A percentile compares a stretch with the other conserved stretches of the same genome.
phyloP scores from a whole-genome alignment of 305 asterid species.

The Fraxinus floribunda region DNA sequence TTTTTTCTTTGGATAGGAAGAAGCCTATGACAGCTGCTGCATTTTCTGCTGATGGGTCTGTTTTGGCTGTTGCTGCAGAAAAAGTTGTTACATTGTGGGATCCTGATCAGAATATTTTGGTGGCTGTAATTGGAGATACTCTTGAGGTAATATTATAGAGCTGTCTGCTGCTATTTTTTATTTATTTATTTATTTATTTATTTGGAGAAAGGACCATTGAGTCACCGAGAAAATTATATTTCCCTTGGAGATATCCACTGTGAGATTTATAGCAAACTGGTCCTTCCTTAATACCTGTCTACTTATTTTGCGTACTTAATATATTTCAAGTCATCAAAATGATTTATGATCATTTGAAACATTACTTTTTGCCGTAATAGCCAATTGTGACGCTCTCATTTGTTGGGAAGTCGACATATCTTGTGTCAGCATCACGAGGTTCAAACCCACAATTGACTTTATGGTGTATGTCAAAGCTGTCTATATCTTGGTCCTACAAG shows the following conservation, averaged over 20 bases:
- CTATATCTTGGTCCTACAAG: conserved; percentile 71
- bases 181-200: neutral
- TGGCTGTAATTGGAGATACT: conserved; percentile 80
- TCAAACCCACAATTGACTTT: conserved; percentile 54
- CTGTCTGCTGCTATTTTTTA: conserved; percentile 8
- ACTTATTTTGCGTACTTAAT: neutral
- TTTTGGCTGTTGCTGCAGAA: conserved; percentile 91
- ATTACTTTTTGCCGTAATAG: conserved; percentile 35
- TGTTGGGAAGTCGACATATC: conserved; percentile 76
- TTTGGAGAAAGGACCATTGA: neutral
- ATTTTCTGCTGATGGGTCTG: conserved; percentile 87
- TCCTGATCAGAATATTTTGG: conserved; percentile 71
- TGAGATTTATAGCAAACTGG: conserved; percentile 9
- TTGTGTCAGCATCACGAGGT: conserved; percentile 77
- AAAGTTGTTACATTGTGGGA: conserved; percentile 89
- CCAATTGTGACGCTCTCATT: conserved; percentile 63
- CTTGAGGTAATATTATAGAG: conserved; percentile 52
- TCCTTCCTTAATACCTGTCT: neutral
- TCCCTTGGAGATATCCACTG: neutral
- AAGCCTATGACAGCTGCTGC: conserved; percentile 82
- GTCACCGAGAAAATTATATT: neutral
- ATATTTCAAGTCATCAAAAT: neutral
- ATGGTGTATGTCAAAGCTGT: conserved; percentile 75
- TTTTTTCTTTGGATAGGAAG: conserved; percentile 50
- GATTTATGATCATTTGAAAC: neutral